These are phyloP conservation scores for Cyamopsis tetragonoloba DNA, from an alignment of 306 rosid genomes.

Conservation along the genomic window DNA sequence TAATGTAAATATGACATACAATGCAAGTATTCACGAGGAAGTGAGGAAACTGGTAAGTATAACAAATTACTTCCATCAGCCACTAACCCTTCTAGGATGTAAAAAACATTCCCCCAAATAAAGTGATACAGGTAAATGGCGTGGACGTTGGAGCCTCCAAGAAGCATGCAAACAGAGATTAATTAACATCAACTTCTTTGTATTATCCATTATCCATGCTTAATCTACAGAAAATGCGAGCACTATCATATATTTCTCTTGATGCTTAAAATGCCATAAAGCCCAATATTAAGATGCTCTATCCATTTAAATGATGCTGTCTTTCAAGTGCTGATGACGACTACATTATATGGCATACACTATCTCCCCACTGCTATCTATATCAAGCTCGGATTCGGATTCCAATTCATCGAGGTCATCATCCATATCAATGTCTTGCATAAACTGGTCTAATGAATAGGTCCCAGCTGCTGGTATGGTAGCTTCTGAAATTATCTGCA, in stretches of 20 bases:
- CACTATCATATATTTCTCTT: constrained; percentile 2
- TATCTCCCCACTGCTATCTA: constrained; percentile 89
- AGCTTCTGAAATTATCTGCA: constrained; percentile 89
- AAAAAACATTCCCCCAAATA: background rate
- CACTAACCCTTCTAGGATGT: constrained; percentile 5
- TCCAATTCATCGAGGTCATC: constrained; percentile 70
- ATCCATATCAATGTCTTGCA: constrained; percentile 65
- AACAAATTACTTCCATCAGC: constrained; percentile 7
- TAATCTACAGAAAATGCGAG: constrained; percentile 27
- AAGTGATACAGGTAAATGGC: constrained; percentile 8
- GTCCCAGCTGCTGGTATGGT: constrained; percentile 76
- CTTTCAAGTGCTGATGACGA: background rate
- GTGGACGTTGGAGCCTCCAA: constrained; percentile 12
- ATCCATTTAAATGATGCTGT: background rate
- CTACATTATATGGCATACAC: constrained; percentile 61
- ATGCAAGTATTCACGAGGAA: constrained; percentile 26
- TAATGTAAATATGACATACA: constrained; percentile 15
- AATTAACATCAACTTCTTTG: constrained; percentile 24
- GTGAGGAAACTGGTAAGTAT: constrained; percentile 18
- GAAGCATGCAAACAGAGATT: constrained; percentile 25
- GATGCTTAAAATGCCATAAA: constrained; percentile 11
- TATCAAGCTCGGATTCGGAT: constrained; percentile 70
- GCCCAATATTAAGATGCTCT: background rate
- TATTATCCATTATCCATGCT: constrained; percentile 31
- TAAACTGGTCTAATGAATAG: constrained; percentile 41